Base-by-base conservation (phyloP, 495 filamentous ascomycete genomes). In the Podospora sp. region DNA sequence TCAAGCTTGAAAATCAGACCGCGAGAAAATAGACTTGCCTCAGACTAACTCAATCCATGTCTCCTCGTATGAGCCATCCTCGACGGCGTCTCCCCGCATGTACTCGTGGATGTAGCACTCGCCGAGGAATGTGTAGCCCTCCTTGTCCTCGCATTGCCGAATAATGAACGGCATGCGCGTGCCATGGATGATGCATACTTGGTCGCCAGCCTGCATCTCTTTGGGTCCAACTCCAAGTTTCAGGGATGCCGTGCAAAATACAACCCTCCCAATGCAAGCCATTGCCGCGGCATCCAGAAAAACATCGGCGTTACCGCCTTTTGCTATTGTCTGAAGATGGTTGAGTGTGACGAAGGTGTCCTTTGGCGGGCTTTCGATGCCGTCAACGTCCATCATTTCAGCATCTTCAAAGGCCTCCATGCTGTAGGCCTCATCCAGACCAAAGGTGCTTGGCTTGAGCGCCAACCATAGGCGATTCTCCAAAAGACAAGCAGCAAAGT, bases 71-170 rank as follows among this genome's bases (percentile, higher is more conserved):
- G 11, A 1, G 14, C 33, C 60, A 11, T 64, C n/a, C 9, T 55
- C 4, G 6, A 64, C 3, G 4, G 62, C 29, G 21, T 58, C 51
- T 3, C 63, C 63, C 14, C 35, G 2, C 63, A 65, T 65, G 24
- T 55, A 36, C 29, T 57, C 63, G 2, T 58, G 51, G 25, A 65
- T 50, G 58, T 65, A 65, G 40, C 63, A 65, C 52, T 65, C 63
- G 4, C 63, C 63, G 58, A 65, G 29, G 5, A 65, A 35, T 16
- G 21, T 26, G 27, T 53, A 64, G 6, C 49, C 63, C 52, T 26
- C 5, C 25, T 59, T 57, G 9, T 14, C 50, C 24, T 59, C 51
- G 25, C 22, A 21, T 8, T 21, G n/a, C 6, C 63, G 22, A 25
- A 65, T 25, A 46, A 65, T 26, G 25, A 65, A 52, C 49, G 49